Percentiles rank a stretch among this genome's conserved stretches.
Evolutionary conservation across 2,329 filamentous ascomycete genomes (phyloP).

Genomic region (Aspergillus hiratsukae): DNA sequence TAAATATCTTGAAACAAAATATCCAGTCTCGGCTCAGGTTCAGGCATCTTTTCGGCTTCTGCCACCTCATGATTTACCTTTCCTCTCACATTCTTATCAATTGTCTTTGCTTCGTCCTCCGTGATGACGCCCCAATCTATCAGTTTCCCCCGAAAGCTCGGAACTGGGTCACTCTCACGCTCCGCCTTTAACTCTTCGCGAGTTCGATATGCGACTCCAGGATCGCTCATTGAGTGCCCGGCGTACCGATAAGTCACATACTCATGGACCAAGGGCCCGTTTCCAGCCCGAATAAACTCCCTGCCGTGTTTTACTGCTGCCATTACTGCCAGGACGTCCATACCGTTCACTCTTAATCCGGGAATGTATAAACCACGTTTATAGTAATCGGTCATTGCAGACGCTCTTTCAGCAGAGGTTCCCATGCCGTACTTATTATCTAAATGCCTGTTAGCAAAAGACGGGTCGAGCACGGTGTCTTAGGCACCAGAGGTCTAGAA

Average conservation of each 20-base stretch:
- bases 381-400: conserved; percentile 98
- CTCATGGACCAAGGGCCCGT: conserved; percentile 90
- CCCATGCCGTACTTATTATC: conserved; percentile 99
- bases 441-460: conserved; percentile 34
- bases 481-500: conserved; percentile 40
- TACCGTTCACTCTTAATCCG: conserved; percentile 98
- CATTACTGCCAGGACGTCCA: conserved; percentile 97
- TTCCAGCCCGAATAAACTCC: conserved; percentile 71
- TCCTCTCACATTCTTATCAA: conserved; percentile 85
- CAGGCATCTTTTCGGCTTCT: conserved; percentile 77
- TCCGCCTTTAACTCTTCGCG: conserved; percentile 98
- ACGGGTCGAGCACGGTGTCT: background rate
- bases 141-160: conserved; percentile 90
- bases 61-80: conserved; percentile 83
- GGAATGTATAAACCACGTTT: conserved; percentile 99
- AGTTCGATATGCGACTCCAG: conserved; percentile 94
- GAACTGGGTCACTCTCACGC: conserved; percentile 88
- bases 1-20: conserved; percentile 95
- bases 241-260: conserved; percentile 98
- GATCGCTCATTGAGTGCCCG: conserved; percentile 98
- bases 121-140: conserved; percentile 83
- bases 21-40: conserved; percentile 69
- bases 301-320: conserved; percentile 88
- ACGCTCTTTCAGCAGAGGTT: conserved; percentile 88
- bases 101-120: conserved; percentile 87